Conservation (phyloP, 75 land plant genomes). For the Picea glauca region DNA sequence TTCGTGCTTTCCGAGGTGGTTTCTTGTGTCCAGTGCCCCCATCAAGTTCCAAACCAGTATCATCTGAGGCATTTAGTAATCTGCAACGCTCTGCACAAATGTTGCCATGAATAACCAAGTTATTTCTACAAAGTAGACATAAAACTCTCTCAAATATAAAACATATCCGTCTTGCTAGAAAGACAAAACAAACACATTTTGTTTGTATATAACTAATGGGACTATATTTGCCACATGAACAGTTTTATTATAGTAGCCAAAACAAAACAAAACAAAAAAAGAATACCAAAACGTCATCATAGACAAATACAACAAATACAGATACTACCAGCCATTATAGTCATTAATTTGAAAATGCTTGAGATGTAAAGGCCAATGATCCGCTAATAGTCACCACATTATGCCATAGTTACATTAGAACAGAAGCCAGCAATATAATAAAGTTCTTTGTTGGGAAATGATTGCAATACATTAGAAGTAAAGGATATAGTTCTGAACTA, state of each 20-base stretch:
- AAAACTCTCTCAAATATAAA: background rate
- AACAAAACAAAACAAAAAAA: too few relatives aligned
- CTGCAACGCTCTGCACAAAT: conserved; percentile 58
- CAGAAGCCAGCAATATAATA: background rate
- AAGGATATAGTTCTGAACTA: too few relatives aligned
- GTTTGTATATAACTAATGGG: background rate
- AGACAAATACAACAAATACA: background rate
- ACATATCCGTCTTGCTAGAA: background rate
- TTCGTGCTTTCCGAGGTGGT: conserved; percentile 62
- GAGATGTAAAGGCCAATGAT: background rate
- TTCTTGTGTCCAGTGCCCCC: conserved; percentile 54
- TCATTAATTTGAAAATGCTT: background rate
- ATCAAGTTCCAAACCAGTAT: conserved; percentile 36
- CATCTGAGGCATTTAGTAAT: conserved; percentile 39
- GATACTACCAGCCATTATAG: background rate
- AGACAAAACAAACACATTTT: background rate
- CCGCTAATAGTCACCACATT: background rate
- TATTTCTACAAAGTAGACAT: background rate
- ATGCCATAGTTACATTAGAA: background rate
- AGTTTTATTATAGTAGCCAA: too few relatives aligned
- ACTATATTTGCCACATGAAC: background rate
- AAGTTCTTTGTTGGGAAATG: too few relatives aligned
- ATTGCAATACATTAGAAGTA: too few relatives aligned
- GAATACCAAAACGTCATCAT: background rate
- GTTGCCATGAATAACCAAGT: background rate